Conservation (phyloP, 306 rosid genomes). For the Dryas octopetala region DNA sequence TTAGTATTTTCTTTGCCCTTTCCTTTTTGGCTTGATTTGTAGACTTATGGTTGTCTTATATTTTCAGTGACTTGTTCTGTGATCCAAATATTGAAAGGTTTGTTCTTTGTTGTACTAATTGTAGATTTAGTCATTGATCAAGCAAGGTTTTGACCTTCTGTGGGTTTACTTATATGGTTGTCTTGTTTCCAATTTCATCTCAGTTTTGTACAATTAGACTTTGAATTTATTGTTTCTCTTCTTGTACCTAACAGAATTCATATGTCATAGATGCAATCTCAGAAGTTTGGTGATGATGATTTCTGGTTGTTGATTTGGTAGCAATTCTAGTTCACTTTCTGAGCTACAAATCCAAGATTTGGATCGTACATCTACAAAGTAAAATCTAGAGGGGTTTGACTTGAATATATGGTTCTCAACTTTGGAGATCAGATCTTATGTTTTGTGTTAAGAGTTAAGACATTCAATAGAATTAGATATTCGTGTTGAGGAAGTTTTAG, state of each 20-base stretch:
- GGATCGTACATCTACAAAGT: slow-evolving; percentile 10
- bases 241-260: neutral
- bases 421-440: slow-evolving; percentile 47
- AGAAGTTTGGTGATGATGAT: neutral
- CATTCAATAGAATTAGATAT: slow-evolving; percentile 25
- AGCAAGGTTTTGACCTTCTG: slow-evolving; percentile 1
- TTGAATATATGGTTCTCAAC: slow-evolving; percentile 30
- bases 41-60: slow-evolving; percentile 15
- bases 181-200: neutral
- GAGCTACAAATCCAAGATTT: slow-evolving; percentile 26
- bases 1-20: neutral
- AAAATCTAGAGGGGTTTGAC: slow-evolving; percentile 48
- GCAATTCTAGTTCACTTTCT: slow-evolving; percentile 4
- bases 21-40: neutral
- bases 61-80: slow-evolving; percentile 6
- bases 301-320: slow-evolving; percentile 6
- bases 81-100: slow-evolving; percentile 22
- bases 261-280: slow-evolving; percentile 1
- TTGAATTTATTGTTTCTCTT: neutral
- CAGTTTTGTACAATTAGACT: neutral
- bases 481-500: slow-evolving; percentile 30
- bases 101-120: slow-evolving; percentile 15
- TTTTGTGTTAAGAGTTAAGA: slow-evolving; percentile 29
- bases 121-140: slow-evolving; percentile 13
- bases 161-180: slow-evolving; percentile 10